phyloP scores from a whole-genome alignment of 768 basidiomycete genomes.

The Mycena rebaudengoi region DNA sequence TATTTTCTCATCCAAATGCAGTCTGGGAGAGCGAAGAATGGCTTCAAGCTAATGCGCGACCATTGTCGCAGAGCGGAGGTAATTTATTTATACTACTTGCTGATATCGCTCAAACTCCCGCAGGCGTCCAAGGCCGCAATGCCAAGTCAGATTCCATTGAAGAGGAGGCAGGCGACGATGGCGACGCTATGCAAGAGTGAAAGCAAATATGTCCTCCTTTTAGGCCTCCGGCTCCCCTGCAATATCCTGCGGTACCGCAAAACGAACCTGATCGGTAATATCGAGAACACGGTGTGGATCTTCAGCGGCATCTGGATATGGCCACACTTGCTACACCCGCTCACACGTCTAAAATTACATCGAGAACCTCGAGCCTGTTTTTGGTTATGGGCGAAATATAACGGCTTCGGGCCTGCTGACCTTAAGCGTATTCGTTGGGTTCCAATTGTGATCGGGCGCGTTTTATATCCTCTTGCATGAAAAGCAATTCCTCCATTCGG shows the following conservation, averaged over 20 bases:
- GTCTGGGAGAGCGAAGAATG: conserved; percentile 98
- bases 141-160: conserved; percentile 33
- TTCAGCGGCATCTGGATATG: no score
- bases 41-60: conserved; percentile 84
- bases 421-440: no score
- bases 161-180: conserved; percentile 44
- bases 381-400: background rate
- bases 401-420: no score
- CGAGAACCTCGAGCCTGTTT: background rate
- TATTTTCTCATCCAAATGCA: conserved; percentile 37
- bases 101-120: conserved; percentile 10
- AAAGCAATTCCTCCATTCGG: conserved; percentile 89
- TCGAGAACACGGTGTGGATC: background rate
- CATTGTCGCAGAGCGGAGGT: conserved; percentile 81
- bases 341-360: conserved; percentile 17
- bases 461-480: conserved; percentile 95
- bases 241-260: no score
- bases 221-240: no score
- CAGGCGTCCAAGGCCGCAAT: conserved; percentile 66
- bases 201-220: no score
- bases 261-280: conserved; percentile 11
- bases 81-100: conserved; percentile 20
- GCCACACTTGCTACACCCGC: no score
- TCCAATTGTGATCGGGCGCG: conserved; percentile 84
- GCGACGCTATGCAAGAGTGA: conserved; percentile 76